A percentile compares a stretch with the other conserved stretches of the same genome.
Conservation (phyloP, 208 protist species). For the Trichomonas gallinae region DNA sequence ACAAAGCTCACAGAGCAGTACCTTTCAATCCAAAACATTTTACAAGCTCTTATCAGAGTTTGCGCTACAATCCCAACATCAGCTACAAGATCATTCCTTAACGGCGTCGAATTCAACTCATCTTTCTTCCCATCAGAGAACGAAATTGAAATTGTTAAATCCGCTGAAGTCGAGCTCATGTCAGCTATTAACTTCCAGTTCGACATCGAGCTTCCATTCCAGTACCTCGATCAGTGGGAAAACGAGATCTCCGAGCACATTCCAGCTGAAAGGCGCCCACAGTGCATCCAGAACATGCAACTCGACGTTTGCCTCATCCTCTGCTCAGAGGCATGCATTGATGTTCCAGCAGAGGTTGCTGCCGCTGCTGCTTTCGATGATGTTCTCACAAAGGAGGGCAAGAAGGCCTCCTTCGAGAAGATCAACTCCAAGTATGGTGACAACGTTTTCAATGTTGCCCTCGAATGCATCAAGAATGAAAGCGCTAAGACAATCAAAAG, state of each 20-base stretch:
- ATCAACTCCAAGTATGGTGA: background rate
- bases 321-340: background rate
- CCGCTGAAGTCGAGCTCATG: background rate
- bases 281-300: background rate
- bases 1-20: background rate
- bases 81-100: background rate
- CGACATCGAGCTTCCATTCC: background rate
- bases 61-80: background rate
- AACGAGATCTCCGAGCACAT: background rate
- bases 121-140: background rate
- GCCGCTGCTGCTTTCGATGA: background rate
- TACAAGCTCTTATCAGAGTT: background rate
- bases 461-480: background rate
- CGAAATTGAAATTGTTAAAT: background rate
- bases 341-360: slow-evolving; percentile 11
- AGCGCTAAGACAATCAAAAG: background rate
- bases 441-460: background rate
- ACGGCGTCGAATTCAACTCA: background rate
- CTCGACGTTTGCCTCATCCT: background rate
- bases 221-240: background rate
- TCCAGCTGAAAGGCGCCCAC: background rate
- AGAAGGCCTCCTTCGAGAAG: background rate
- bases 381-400: background rate
- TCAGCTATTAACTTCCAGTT: background rate
- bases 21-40: background rate